Conservation (phyloP, 2,329 filamentous ascomycete species). For the Plectosphaerella sp. region DNA sequence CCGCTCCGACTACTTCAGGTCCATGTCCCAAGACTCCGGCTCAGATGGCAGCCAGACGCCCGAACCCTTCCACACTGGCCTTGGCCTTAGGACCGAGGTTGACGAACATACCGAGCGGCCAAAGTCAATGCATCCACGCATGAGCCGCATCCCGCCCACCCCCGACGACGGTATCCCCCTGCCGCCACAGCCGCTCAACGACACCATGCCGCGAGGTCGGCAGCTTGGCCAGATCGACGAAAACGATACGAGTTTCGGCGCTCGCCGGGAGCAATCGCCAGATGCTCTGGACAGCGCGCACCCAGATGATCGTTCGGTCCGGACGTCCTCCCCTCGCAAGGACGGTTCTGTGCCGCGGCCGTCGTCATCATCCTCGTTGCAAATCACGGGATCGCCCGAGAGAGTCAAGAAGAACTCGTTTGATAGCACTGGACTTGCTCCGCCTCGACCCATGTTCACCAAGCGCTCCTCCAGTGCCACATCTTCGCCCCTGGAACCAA, state of each 20-base stretch:
- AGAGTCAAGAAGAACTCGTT: conserved; percentile 39
- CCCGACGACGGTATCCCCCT: conserved; percentile 43
- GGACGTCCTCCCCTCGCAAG: conserved; percentile 18
- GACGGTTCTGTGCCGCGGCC: conserved; percentile 28
- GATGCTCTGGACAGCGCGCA: conserved; percentile 40
- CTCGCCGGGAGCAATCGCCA: conserved; percentile 55
- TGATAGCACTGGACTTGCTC: conserved; percentile 46
- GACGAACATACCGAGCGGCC: conserved; percentile 58
- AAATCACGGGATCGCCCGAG: conserved; percentile 37
- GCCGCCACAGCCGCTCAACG: conserved; percentile 35
- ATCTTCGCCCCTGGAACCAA: conserved; percentile 60
- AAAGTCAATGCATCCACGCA: conserved; percentile 68
- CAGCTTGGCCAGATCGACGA: conserved; percentile 32
- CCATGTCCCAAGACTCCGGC: conserved; percentile 59
- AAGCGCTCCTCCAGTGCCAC: conserved; percentile 56
- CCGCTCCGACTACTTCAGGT: conserved; percentile 77
- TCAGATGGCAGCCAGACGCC: conserved; percentile 34
- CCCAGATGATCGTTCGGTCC: conserved; percentile 17
- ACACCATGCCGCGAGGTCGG: conserved; percentile 30
- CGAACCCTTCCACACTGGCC: conserved; percentile 23
- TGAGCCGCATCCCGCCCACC: conserved; percentile 58
- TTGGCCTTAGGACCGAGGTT: conserved; percentile 50
- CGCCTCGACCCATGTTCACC: conserved; percentile 44
- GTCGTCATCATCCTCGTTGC: conserved; percentile 25
- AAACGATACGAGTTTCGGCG: conserved; percentile 42